These are phyloP conservation scores for Sabuloglossum arenarium DNA, from an alignment of 495 filamentous ascomycete genomes.

Conservation along the genomic window DNA sequence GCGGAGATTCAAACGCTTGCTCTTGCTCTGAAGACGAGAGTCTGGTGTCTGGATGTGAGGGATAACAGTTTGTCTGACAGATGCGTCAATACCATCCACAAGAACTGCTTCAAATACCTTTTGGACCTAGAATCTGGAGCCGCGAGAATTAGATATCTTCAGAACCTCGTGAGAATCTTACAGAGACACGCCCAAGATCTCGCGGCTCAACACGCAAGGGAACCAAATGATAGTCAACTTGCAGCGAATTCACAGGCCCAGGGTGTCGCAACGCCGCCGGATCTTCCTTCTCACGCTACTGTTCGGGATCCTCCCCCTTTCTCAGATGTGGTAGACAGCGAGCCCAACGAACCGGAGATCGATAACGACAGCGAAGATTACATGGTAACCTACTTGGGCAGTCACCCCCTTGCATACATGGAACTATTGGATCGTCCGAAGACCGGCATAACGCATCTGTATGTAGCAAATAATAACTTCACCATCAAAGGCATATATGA, in stretches of 20 bases:
- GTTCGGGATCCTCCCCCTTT: too few relatives aligned
- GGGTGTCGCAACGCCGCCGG: not conserved
- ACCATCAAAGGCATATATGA: not conserved
- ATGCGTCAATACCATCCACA: slow-evolving; percentile 28
- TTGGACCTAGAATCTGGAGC: not conserved
- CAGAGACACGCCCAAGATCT: not conserved
- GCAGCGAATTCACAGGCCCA: not conserved
- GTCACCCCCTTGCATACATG: not conserved
- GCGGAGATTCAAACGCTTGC: slow-evolving; percentile 31
- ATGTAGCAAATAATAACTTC: slow-evolving; percentile 2
- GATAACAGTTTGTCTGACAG: slow-evolving; percentile 37
- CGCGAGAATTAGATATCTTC: too few relatives aligned
- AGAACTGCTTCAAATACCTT: slow-evolving; percentile 22
- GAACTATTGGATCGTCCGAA: not conserved
- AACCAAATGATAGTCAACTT: not conserved
- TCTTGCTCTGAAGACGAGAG: slow-evolving; percentile 26
- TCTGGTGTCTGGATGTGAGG: slow-evolving; percentile 37
- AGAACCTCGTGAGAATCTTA: not conserved
- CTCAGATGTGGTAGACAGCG: not conserved
- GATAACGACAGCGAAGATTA: not conserved
- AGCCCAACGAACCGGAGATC: not conserved
- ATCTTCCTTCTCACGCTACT: too few relatives aligned
- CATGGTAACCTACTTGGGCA: not conserved
- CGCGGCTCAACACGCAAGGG: not conserved
- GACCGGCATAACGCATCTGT: slow-evolving; percentile 4